phyloP scores from a whole-genome alignment of 1,284 basidiomycete species.

The Ustilago xerochloae region DNA sequence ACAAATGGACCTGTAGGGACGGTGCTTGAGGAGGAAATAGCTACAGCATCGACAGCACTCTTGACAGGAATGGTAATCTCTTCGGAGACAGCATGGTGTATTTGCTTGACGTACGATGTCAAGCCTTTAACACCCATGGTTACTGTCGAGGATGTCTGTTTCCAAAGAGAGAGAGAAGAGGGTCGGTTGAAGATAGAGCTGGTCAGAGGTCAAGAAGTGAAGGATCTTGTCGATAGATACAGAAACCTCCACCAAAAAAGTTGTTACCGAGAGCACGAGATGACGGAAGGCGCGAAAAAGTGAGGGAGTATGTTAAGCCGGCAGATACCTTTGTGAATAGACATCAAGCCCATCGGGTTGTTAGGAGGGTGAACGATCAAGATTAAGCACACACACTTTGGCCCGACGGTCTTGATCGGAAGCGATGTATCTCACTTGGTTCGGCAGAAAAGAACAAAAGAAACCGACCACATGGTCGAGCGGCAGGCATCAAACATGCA shows the following conservation, averaged over 20 bases:
- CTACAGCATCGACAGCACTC: background rate
- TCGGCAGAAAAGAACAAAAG: no score
- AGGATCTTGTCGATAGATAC: background rate
- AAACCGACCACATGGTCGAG: slow-evolving; percentile 16
- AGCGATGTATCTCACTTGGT: no score
- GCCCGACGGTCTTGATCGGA: no score
- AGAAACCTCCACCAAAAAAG: slow-evolving; percentile 5
- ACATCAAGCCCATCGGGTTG: no score
- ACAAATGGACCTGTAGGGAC: slow-evolving; percentile 23
- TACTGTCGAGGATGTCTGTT: background rate
- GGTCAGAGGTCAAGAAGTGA: background rate
- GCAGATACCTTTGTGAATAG: no score
- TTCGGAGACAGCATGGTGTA: slow-evolving; percentile 35
- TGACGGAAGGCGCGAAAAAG: background rate
- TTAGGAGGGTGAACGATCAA: no score
- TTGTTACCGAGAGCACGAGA: no score
- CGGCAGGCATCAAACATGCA: slow-evolving; percentile 4
- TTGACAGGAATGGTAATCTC: slow-evolving; percentile 29
- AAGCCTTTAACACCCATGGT: slow-evolving; percentile 57
- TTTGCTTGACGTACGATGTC: slow-evolving; percentile 45
- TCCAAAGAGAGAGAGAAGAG: background rate
- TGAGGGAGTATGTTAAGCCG: no score
- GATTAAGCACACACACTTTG: no score
- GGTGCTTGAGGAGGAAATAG: slow-evolving; percentile 1
- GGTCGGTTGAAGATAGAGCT: background rate